phyloP scores from a whole-genome alignment of 2,329 filamentous ascomycete species.

The Microsporum canis region DNA sequence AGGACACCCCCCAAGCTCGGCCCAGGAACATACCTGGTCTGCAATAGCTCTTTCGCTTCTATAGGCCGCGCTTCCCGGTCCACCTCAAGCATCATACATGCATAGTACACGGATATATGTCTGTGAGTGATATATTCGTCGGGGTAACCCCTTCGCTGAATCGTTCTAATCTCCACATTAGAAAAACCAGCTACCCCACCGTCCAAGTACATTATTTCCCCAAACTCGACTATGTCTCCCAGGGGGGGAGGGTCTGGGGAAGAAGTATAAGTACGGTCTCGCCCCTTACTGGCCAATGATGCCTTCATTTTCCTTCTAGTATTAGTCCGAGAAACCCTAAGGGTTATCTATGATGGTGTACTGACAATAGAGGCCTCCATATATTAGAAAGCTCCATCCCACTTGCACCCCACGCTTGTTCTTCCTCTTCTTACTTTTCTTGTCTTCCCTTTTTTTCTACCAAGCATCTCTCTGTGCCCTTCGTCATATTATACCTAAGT shows the following conservation, averaged over 20 bases:
- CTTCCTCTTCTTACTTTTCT: no score
- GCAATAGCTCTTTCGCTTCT: background rate
- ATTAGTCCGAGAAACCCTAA: background rate
- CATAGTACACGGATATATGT: no score
- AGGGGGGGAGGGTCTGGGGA: background rate
- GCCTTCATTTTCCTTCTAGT: background rate
- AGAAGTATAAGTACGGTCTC: conserved; percentile 3
- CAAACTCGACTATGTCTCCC: background rate
- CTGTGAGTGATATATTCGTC: background rate
- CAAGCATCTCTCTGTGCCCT: background rate
- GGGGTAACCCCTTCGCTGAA: background rate
- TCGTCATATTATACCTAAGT: background rate
- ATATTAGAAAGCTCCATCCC: conserved; percentile 3
- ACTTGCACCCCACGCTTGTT: background rate
- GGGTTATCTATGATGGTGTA: background rate
- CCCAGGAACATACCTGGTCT: background rate
- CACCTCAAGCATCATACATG: background rate
- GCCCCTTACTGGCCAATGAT: conserved; percentile 1
- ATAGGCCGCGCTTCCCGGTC: background rate
- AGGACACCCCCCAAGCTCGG: background rate
- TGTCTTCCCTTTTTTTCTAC: background rate
- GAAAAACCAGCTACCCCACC: background rate
- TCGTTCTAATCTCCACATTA: background rate
- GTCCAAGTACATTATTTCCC: conserved; percentile 2
- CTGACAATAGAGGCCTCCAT: background rate